phyloP scores from a whole-genome alignment of 176 grass and related monocot genomes.

The Dactylis glomerata region DNA sequence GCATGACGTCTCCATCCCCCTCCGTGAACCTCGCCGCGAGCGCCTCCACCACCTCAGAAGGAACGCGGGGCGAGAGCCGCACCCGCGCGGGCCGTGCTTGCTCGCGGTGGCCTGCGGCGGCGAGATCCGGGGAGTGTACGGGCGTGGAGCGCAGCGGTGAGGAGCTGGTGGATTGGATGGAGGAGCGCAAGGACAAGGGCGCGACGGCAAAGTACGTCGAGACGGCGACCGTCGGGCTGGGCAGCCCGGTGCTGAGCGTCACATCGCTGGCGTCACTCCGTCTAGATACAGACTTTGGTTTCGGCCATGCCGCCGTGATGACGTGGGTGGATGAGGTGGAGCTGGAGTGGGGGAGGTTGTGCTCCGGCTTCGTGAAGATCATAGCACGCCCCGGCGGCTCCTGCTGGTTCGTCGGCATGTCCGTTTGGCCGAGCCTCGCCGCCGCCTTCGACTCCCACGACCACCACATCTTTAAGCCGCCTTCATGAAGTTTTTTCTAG shows the following conservation, averaged over 20 bases:
- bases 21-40: too few relatives aligned
- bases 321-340: neutral
- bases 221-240: neutral
- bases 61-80: too few relatives aligned
- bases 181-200: neutral
- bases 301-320: conserved; percentile 31
- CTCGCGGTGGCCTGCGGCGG: too few relatives aligned
- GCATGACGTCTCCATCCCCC: too few relatives aligned
- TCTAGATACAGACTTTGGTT: conserved; percentile 38
- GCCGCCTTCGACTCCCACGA: neutral
- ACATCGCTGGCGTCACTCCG: conserved; percentile 17
- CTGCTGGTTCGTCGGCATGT: too few relatives aligned
- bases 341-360: conserved; percentile 4
- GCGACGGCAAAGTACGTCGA: neutral
- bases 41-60: too few relatives aligned
- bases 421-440: neutral
- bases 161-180: neutral
- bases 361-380: conserved; percentile 6
- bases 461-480: neutral
- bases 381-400: neutral
- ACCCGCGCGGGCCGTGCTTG: too few relatives aligned
- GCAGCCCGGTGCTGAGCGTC: neutral
- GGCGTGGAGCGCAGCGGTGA: too few relatives aligned
- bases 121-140: too few relatives aligned
- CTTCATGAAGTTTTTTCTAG: too few relatives aligned